Conservation (phyloP, 805 yeast genomes). For the Wickerhamiella siamensis region DNA sequence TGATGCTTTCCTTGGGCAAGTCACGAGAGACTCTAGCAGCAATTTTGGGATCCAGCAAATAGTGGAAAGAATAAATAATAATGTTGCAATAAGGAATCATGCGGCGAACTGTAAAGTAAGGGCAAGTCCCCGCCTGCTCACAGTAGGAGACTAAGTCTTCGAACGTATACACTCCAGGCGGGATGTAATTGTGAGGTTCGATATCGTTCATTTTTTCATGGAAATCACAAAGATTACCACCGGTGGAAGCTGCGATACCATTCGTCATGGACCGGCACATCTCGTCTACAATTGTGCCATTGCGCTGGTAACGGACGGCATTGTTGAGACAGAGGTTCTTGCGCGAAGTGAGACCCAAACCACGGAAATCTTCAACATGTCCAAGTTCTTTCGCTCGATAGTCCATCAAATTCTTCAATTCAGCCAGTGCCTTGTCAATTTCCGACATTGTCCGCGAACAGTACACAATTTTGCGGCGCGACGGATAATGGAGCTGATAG, state of each 20-base stretch:
- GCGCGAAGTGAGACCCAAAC: constrained; percentile 86
- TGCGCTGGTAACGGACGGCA: constrained; percentile 68
- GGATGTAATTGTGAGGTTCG: constrained; percentile 80
- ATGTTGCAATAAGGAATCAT: constrained; percentile 88
- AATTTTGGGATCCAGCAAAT: constrained; percentile 89
- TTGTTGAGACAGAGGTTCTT: constrained; percentile 91
- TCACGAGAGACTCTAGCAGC: constrained; percentile 91
- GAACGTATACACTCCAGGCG: constrained; percentile 89
- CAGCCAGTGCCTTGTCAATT: constrained; percentile 92
- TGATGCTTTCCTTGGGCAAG: constrained; percentile 79
- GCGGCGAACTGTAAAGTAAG: constrained; percentile 93
- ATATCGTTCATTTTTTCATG: constrained; percentile 80
- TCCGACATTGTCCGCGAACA: constrained; percentile 99
- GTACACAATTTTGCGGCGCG: constrained; percentile 83
- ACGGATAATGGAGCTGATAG: constrained; percentile 86
- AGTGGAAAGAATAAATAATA: constrained; percentile 91
- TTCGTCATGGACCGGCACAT: constrained; percentile 89
- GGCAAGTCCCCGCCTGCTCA: constrained; percentile 70
- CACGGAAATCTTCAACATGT: constrained; percentile 77
- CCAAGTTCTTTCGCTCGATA: constrained; percentile 76
- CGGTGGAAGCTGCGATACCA: constrained; percentile 62
- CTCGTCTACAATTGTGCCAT: constrained; percentile 90
- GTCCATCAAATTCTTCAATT: constrained; percentile 75
- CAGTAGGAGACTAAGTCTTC: constrained; percentile 71
- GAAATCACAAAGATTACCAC: constrained; percentile 59